Conservation (phyloP, 2,329 filamentous ascomycete species). For the Fusarium ambrosium region DNA sequence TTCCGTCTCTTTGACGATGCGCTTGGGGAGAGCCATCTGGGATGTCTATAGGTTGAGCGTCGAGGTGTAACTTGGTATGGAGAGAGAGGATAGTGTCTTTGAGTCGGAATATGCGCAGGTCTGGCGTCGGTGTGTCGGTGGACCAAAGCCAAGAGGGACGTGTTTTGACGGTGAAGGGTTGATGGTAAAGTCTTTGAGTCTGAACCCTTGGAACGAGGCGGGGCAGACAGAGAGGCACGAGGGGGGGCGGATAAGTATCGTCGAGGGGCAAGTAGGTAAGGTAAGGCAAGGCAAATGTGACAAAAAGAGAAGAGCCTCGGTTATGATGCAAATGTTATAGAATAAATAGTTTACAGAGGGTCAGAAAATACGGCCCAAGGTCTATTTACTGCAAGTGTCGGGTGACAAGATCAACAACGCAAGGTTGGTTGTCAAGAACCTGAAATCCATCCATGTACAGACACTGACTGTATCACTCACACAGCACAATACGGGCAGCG, state of each 20-base stretch:
- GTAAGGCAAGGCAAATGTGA: neutral
- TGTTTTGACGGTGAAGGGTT: slow-evolving; percentile 18
- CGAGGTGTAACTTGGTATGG: neutral
- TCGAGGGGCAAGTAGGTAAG: slow-evolving; percentile 13
- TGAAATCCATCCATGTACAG: slow-evolving; percentile 1
- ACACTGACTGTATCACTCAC: slow-evolving; percentile 6
- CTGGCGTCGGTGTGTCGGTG: neutral
- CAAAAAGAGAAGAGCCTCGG: neutral
- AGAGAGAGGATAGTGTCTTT: neutral
- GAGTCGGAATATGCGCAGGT: neutral
- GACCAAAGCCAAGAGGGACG: neutral
- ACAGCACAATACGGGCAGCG: neutral
- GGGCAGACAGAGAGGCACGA: slow-evolving; percentile 26
- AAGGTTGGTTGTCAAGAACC: neutral
- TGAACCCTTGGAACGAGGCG: slow-evolving; percentile 33
- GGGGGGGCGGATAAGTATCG: slow-evolving; percentile 8
- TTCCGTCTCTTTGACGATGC: slow-evolving; percentile 99
- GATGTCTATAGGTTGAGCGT: neutral
- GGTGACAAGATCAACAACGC: slow-evolving; percentile 11
- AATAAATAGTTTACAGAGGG: neutral
- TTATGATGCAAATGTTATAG: neutral
- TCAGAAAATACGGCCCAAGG: neutral
- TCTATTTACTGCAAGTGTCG: slow-evolving; percentile 4
- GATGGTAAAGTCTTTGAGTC: slow-evolving; percentile 23
- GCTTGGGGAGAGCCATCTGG: slow-evolving; percentile 85